Base-by-base conservation (phyloP, 2,329 filamentous ascomycete genomes). In the Verticillium albo-atrum region DNA sequence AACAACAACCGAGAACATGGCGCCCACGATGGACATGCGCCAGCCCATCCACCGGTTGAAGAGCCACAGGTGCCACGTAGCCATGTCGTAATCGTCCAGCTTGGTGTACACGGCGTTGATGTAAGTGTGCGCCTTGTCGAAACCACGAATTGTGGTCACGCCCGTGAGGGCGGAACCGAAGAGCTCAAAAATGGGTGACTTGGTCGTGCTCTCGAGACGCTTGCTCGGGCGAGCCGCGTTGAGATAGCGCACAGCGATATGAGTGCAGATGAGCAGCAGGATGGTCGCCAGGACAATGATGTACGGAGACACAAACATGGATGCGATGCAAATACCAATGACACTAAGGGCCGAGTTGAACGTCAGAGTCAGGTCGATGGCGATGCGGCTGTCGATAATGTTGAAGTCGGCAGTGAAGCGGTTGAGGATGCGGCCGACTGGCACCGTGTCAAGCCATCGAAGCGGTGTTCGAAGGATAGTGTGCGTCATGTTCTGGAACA, bases 401-500 rank as follows among this genome's bases (percentile, higher is more conserved):
- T 88, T 85, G 71, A 94, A 92, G 72, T 94, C 90, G 3, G 88
- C 80, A 0, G 89, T 91, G 70, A 93, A 91, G 2, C 90, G 82
- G 73, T 94, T 94, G 23, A 93, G 77, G 37, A 93, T 84, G 53
- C 90, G 84, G 2, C 90, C 90, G 1, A 92, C 78, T 0, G 91
- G 91, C 0, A 92, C 87, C 0, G 90, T 93, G 68, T 94, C 90
- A 37, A 94, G 80, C 89, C 89, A 92, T 62, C 89, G 80, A n/a
- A 93, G 77, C 1, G 89, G 90, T 6, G 90, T 87, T 20, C 88
- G 83, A 3, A 94, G 78, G 12, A 94, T 81, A 0, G 84, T 80
- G 64, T 84, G 86, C 51, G 88, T 84, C 63, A 92, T 82, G 56
- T 82, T 82, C 25, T 85, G 80, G 63, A 92, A 94, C 3, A 93